These are phyloP conservation scores for Clohesyomyces aquaticus DNA, from an alignment of 495 filamentous ascomycete genomes.

Conservation along the genomic window DNA sequence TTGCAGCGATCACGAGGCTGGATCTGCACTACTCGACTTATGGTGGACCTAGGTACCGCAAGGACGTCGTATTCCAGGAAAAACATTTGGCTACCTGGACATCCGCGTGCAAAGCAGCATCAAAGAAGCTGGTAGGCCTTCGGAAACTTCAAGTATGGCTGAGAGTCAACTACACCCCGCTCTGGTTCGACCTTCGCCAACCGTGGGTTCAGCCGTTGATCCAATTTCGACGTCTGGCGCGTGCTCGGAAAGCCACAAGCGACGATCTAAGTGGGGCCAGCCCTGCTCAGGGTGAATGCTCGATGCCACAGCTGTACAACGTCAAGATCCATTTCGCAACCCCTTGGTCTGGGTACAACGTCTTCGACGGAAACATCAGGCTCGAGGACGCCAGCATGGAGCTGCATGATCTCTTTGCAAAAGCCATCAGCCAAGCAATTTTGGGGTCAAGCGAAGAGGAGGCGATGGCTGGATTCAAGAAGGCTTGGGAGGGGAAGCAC, in stretches of 20 bases:
- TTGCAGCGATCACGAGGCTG: slow-evolving; percentile 16
- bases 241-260: not conserved
- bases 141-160: slow-evolving; percentile 24
- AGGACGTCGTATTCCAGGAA: slow-evolving; percentile 7
- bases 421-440: slow-evolving; percentile 28
- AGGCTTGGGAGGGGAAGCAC: slow-evolving; percentile 27
- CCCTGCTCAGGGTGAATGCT: not conserved
- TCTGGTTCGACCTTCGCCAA: slow-evolving; percentile 24
- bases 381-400: slow-evolving; percentile 17
- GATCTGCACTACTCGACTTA: slow-evolving; percentile 32
- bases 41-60: not conserved
- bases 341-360: not conserved
- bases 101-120: not conserved
- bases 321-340: slow-evolving; percentile 23
- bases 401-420: slow-evolving; percentile 29
- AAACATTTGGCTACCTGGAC: slow-evolving; percentile 25
- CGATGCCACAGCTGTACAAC: not conserved
- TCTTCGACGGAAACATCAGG: not conserved
- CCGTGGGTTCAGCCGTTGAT: slow-evolving; percentile 22
- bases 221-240: slow-evolving; percentile 24
- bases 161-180: slow-evolving; percentile 7
- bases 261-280: not conserved
- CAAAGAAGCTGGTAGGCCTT: slow-evolving; percentile 16
- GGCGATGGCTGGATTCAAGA: slow-evolving; percentile 26
- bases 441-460: slow-evolving; percentile 18